These are phyloP conservation scores for Rosellinia necatrix DNA, from an alignment of 2,329 filamentous ascomycete genomes.

Conservation along the genomic window DNA sequence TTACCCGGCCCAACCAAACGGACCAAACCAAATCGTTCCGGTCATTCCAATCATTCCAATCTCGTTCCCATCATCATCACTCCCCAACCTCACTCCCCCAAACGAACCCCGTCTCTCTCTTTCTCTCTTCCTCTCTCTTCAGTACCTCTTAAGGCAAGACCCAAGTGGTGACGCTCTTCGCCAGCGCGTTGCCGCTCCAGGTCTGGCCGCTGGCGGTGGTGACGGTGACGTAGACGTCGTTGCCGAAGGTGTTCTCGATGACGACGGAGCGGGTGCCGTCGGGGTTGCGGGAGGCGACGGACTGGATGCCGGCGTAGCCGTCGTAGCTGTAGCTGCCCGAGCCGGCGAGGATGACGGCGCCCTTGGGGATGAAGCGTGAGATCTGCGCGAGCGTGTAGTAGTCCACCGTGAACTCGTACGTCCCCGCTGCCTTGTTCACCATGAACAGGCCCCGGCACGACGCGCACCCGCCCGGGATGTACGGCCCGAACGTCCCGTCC, in stretches of 20 bases:
- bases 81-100: too few species aligned
- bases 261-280: conserved; percentile 52
- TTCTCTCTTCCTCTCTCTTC: too few species aligned
- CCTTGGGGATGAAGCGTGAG: conserved; percentile 52
- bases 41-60: too few species aligned
- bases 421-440: conserved; percentile 52
- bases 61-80: too few species aligned
- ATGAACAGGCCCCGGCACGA: conserved; percentile 58
- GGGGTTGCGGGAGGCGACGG: conserved; percentile 52
- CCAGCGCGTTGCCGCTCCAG: conserved; percentile 47
- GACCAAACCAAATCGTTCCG: too few species aligned
- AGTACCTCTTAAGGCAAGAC: conserved; percentile 51
- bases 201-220: conserved; percentile 41
- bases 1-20: too few species aligned
- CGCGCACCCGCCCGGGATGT: conserved; percentile 47
- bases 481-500: conserved; percentile 49
- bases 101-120: not conserved
- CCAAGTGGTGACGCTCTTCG: conserved; percentile 47
- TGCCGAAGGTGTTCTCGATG: conserved; percentile 52
- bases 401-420: conserved; percentile 52
- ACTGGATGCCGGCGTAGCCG: conserved; percentile 47
- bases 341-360: conserved; percentile 48
- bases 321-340: conserved; percentile 50
- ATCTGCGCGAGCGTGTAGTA: conserved; percentile 61
- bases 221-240: conserved; percentile 50